phyloP scores from a whole-genome alignment of 306 rosid genomes.

The Psophocarpus tetragonolobus region DNA sequence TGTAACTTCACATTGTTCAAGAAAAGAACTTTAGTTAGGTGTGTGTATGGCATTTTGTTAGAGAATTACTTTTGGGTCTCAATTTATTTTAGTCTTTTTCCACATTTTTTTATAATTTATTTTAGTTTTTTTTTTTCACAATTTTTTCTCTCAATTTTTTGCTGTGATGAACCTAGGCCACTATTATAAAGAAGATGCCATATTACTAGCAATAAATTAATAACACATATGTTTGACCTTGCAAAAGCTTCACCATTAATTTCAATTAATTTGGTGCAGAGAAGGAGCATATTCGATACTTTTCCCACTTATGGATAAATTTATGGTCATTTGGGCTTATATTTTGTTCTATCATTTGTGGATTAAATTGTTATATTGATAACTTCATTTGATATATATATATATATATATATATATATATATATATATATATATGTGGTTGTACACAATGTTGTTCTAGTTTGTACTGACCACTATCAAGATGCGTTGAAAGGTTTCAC shows the following conservation, averaged over 20 bases:
- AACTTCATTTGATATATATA: too few species aligned
- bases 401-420: too few species aligned
- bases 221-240: neutral
- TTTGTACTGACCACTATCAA: too few species aligned
- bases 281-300: neutral
- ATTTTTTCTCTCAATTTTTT: neutral
- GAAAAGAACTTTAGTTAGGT: neutral
- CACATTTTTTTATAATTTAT: neutral
- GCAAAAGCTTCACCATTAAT: neutral
- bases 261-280: neutral
- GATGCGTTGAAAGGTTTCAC: too few species aligned
- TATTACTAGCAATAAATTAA: neutral
- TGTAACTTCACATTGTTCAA: neutral
- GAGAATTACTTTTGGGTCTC: neutral
- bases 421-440: too few species aligned
- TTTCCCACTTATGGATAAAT: too few species aligned
- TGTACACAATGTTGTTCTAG: neutral
- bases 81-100: too few species aligned
- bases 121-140: neutral
- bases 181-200: constrained; percentile 17
- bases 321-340: neutral
- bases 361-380: neutral
- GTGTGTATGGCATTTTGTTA: neutral
- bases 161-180: neutral
- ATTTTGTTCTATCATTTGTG: neutral